phyloP scores from a whole-genome alignment of 2,329 filamentous ascomycete genomes.

The Exophiala oligosperma region DNA sequence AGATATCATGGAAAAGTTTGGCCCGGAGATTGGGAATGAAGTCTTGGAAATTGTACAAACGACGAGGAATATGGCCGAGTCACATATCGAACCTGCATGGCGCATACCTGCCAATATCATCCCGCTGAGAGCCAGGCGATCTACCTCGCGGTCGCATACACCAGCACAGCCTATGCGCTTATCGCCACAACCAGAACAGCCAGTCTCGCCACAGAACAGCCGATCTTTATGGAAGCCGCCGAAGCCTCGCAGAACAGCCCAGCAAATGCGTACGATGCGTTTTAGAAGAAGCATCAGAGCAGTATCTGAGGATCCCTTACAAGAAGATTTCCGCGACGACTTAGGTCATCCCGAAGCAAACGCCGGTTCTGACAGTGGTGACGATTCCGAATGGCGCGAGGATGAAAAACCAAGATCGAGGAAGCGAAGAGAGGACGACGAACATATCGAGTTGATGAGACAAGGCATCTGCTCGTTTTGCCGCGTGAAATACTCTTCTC shows the following conservation, averaged over 20 bases:
- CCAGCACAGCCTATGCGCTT: not conserved
- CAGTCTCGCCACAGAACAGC: constrained; percentile 3
- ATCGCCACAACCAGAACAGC: not conserved
- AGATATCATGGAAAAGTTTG: constrained; percentile 19
- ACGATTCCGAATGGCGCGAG: not conserved
- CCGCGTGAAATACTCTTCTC: constrained; percentile 13
- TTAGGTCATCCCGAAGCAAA: not conserved
- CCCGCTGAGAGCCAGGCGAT: not conserved
- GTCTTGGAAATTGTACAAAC: constrained; percentile 22
- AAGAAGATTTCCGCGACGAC: constrained; percentile 21
- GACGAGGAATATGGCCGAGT: constrained; percentile 23
- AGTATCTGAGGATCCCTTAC: constrained; percentile 30
- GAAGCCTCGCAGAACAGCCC: constrained; percentile 1
- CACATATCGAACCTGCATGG: constrained; percentile 30
- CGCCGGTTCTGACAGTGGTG: not conserved
- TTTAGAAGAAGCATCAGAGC: constrained; percentile 10
- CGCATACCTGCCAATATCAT: constrained; percentile 23
- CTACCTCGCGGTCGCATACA: constrained; percentile 5
- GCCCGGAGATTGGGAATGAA: constrained; percentile 20
- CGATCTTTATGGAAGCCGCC: constrained; percentile 12
- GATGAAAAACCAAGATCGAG: not conserved
- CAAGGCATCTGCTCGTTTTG: constrained; percentile 27
- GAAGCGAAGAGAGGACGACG: constrained; percentile 2
- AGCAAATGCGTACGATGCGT: constrained; percentile 2
- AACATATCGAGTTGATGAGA: constrained; percentile 18